Evolutionary conservation across 495 filamentous ascomycete species (phyloP).

Genomic region (Trichoderma virens): DNA sequence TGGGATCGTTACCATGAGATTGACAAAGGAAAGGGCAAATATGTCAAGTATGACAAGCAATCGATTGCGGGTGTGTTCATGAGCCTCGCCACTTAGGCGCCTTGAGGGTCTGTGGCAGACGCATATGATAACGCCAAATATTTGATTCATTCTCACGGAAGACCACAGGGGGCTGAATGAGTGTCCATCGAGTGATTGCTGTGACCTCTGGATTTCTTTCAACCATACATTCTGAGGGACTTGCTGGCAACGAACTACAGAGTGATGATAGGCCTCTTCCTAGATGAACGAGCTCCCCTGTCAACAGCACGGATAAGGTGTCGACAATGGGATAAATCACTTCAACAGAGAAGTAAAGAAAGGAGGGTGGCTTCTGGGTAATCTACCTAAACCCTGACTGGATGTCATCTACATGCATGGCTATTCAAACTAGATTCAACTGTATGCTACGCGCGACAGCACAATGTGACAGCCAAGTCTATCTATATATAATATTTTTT

Average conservation of each 20-base stretch:
- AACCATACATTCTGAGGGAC: no score
- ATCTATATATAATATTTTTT: neutral
- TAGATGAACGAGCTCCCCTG: no score
- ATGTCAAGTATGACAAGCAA: constrained; percentile 92
- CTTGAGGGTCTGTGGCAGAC: neutral
- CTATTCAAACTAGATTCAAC: neutral
- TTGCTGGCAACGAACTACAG: no score
- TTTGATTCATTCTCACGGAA: no score
- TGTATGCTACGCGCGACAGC: neutral
- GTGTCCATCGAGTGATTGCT: no score
- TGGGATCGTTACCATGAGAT: constrained; percentile 97
- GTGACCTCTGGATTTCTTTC: no score
- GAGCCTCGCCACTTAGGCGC: constrained; percentile 20
- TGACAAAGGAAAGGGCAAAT: constrained; percentile 93
- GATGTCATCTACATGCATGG: neutral
- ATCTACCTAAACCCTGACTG: neutral
- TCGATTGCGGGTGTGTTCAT: constrained; percentile 48
- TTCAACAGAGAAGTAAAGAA: neutral
- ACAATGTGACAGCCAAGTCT: neutral
- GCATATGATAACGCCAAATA: no score
- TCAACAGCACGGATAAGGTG: neutral
- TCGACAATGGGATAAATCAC: neutral
- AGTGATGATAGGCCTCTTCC: no score
- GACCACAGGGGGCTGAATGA: no score
- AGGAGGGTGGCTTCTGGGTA: neutral